Evolutionary conservation across 345 rosid species (phyloP), one percentile per base, ranked within the genome.

Genomic region (Noccaea caerulescens): DNA sequence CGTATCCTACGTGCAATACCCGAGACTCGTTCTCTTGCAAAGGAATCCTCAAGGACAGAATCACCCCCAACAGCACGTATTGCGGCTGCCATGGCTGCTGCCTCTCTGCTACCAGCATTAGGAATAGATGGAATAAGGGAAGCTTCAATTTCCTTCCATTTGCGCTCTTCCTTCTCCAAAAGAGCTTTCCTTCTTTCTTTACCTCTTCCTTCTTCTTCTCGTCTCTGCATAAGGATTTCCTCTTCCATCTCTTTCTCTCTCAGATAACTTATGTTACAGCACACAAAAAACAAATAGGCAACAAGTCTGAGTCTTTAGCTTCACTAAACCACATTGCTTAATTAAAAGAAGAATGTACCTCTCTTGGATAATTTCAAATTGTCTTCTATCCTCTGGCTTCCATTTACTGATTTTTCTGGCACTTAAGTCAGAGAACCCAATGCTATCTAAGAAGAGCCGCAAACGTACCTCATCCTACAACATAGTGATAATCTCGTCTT

Each of bases 181-280:
- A 92, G 97, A 72, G 92, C 99, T 76, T 92, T 95, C 82, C 99
- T 90, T 81, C 99, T 83, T 80, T 95, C 97, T 83, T 95, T 95
- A 70, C 99, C 99, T 80, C 82, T 92, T 49, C 97, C 99, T 83
- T 95, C 99, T 86, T 95, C 99, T 80, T 92, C 99, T 49, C 99
- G 98, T 78, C 99, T 86, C 82, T 90, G 98, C 91, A 88, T 88
- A 70, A 91, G 84, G 72, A 90, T 84, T 65, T 95, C 99, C 80
- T 95, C 99, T 86, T 95, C 99, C 98, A 95, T 95, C 86, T 95
- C 99, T 80, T 87, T 95, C 76, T 95, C 99, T 81, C 98, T 87
- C 84, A 95, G 79, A 80, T 95, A 95, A 78, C 99, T 93, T 66
- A 43, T 66, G 66, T 70, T 25, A 80, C 41, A 53, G 47, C 38